Evolutionary conservation across 2,329 filamentous ascomycete genomes (phyloP).

Genomic region (Rhynchosporium secalis): DNA sequence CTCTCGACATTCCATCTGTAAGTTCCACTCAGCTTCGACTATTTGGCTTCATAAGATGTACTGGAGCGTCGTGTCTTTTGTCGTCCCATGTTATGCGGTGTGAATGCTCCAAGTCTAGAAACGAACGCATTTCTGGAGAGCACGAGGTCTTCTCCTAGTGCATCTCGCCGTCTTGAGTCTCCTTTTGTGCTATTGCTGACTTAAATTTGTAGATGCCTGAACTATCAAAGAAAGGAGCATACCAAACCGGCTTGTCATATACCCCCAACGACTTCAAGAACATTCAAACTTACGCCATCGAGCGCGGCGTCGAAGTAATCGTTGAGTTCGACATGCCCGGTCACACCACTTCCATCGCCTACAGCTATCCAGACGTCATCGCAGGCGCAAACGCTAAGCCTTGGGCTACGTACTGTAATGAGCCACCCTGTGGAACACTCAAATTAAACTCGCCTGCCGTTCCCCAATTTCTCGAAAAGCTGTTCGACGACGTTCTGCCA

Average conservation of each 20-base stretch:
- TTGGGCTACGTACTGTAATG: conserved; percentile 59
- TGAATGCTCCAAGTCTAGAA: no score
- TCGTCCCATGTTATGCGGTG: no score
- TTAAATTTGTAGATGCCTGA: conserved; percentile 54
- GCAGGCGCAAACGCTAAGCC: conserved; percentile 60
- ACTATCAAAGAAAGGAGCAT: conserved; percentile 72
- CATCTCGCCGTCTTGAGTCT: no score
- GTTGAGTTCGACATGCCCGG: conserved; percentile 82
- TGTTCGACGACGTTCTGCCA: conserved; percentile 77
- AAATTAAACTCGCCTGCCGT: conserved; percentile 74
- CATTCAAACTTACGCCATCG: conserved; percentile 69
- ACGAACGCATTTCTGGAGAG: no score
- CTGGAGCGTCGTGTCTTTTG: no score
- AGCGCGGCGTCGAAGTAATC: conserved; percentile 69
- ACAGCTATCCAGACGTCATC: conserved; percentile 70
- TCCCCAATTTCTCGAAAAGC: conserved; percentile 66
- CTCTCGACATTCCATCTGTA: conserved; percentile 69
- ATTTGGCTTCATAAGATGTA: no score
- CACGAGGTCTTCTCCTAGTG: no score
- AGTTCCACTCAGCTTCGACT: no score
- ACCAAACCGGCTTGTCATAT: conserved; percentile 67
- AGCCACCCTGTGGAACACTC: conserved; percentile 68
- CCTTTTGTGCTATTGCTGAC: no score
- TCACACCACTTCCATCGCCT: conserved; percentile 68
- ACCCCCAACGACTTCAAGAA: conserved; percentile 60